Base-by-base conservation (phyloP, 306 rosid species). In the Rosa chinensis region DNA sequence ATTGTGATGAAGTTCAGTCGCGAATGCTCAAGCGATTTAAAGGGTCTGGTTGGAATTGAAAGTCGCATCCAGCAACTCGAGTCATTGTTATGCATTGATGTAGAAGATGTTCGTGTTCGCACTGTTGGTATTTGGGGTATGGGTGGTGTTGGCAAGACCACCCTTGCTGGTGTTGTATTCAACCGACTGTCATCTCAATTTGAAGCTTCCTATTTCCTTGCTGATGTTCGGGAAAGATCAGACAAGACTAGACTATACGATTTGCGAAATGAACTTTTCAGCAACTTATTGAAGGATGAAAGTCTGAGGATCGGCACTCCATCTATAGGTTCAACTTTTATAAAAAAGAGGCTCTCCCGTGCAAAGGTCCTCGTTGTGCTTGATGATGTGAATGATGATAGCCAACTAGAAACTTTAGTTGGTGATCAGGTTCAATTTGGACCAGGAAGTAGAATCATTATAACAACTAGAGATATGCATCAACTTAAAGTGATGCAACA, bases 121-220 rank as follows among this genome's bases (percentile, higher is more conserved):
- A 53, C 32, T 3, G 23, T 75, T 20, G 84, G 80, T 13, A 67
- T 81, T 53, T 81, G 84, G 84, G 84, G 84, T 2, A 75, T 81
- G 77, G 66, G 76, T 8, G 84, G 80, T 5, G 23, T 81, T 0
- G 58, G 58, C 8, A 52, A 52, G 58, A 52, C 58, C 58, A 56
- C 62, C 62, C 62, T n/a, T 56, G 62, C 62, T 18, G 28, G 2
- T n/a, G 28, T 1, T 20, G 62, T 56, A 7, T 56, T 6, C n/a
- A 56, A 56, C 62, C 4, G 28, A 56, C n/a, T 56, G 5, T 20
- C 25, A 6, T 56, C 62, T 20, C 25, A 56, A 7, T 56, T n/a
- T 0, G 62, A 56, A 20, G 62, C 25, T 56, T 56, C 62, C 0
- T n/a, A 1, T 56, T 56, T 56, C 0, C 62, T 56, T 56, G 62